Conservation (phyloP, 176 grass and related monocot species). For the Eragrostis curvula region DNA sequence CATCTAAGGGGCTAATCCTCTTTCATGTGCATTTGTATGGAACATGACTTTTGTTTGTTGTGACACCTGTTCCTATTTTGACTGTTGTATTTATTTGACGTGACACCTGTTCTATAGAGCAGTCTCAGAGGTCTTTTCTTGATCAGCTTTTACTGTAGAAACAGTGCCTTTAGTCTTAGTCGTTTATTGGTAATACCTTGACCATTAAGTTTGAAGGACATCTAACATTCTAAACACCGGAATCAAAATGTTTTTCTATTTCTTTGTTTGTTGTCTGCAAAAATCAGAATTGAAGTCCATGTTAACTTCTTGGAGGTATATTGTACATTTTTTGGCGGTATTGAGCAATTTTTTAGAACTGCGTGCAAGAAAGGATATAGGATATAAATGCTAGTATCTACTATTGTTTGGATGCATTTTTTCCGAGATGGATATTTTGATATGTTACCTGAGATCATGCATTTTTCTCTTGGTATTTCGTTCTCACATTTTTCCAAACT, state of each 20-base stretch:
- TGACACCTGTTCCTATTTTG: background rate
- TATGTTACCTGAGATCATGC: background rate
- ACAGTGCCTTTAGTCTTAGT: background rate
- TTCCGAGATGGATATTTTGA: background rate
- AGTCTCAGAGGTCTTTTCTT: constrained; percentile 1
- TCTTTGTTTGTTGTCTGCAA: background rate
- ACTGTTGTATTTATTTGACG: constrained; percentile 1
- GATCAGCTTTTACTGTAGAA: constrained; percentile 1
- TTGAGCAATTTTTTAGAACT: background rate
- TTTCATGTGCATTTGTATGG: constrained; percentile 25
- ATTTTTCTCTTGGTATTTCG: constrained; percentile 1
- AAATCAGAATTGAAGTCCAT: background rate
- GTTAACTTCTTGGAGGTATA: background rate
- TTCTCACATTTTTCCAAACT: constrained; percentile 21
- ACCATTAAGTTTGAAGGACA: constrained; percentile 21
- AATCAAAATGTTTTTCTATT: background rate
- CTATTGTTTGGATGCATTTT: constrained; percentile 9
- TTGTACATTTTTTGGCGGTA: no score
- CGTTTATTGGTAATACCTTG: background rate
- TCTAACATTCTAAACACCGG: background rate
- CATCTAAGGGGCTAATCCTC: background rate
- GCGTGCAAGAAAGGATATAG: background rate
- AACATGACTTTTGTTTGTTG: background rate
- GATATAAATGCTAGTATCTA: constrained; percentile 1
- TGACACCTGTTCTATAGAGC: constrained; percentile 1